Evolutionary conservation across 202 grass and related monocot species (phyloP).

Genomic region (Carex arenaria): DNA sequence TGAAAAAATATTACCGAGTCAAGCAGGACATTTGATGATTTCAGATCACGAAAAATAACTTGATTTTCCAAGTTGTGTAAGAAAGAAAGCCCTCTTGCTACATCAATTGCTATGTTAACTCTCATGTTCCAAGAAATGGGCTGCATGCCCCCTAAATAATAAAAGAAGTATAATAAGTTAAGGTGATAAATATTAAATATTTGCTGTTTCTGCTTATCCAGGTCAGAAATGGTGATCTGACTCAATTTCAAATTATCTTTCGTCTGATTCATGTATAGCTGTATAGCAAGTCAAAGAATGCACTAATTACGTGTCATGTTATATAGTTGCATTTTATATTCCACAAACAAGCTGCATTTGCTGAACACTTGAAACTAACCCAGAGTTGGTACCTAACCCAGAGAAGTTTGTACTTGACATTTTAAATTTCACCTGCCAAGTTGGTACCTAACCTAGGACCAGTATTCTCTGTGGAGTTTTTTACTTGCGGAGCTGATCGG

Average conservation of each 20-base stretch:
- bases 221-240: not conserved
- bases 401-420: not conserved
- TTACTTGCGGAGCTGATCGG: no score
- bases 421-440: not conserved
- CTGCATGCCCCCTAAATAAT: slow-evolving; percentile 40
- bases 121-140: slow-evolving; percentile 69
- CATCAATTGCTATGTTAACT: slow-evolving; percentile 52
- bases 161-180: not conserved
- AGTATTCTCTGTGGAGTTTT: no score
- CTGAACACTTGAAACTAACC: not conserved
- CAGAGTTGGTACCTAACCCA: no score
- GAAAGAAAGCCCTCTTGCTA: slow-evolving; percentile 57
- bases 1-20: slow-evolving; percentile 26
- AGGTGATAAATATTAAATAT: not conserved
- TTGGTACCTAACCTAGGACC: not conserved
- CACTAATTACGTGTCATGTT: not conserved
- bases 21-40: slow-evolving; percentile 88
- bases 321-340: not conserved
- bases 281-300: slow-evolving; percentile 12
- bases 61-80: slow-evolving; percentile 52
- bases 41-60: slow-evolving; percentile 90
- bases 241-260: not conserved
- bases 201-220: not conserved
- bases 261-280: not conserved
- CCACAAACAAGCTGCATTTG: not conserved